Base-by-base conservation (phyloP, 768 basidiomycete genomes). In the Tubosaeta sp. region DNA sequence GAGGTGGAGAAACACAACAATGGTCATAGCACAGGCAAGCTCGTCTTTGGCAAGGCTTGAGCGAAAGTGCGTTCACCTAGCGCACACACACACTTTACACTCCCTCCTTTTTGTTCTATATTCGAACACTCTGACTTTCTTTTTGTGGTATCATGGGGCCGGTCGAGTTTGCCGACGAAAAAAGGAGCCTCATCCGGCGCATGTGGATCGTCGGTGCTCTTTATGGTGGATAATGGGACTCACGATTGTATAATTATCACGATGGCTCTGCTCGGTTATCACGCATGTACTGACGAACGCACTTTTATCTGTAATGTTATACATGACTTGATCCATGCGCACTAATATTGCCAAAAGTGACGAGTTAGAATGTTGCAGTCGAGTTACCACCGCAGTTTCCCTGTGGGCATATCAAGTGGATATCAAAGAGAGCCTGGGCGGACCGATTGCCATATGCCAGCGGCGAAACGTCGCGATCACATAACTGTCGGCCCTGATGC, bases 1-100 rank as follows among this genome's bases (percentile, higher is more conserved):
- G 83, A 85, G 60, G 74, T 83, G 53, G 75, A 78, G 60, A 81
- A 76, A 55, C 68, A 71, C 43, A 60, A 65, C 8, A 64, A 69
- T 27, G 66, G 65, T n/a, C 64, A 65, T 37, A 62, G 72, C 44
- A 70, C 71, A 3, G 80, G 79, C 45, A 79, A 73, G 58, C 73
- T 81, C 35, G 69, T 82, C 51, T 83, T 83, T 53, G 67, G 68
- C 5, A 72, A 68, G 52, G 62, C 72, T 44, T 76, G 64, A 74
- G 43, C 29, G 9, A 38, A 5, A 14, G 11, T 6, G 0, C 22
- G 10, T 31, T 42, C n/a, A 26, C 31, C 51, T 39, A 35, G 9
- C 43, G 8, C 50, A 38, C 52, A 34, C 53, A 31, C 46, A 54
- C 54, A 29, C 54, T 54, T 56, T 10, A 3, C 32, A 4, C 9